Percentiles rank a stretch among this genome's conserved stretches.
phyloP scores from a whole-genome alignment of 495 filamentous ascomycete species.

The Aspergillus funiculosus region DNA sequence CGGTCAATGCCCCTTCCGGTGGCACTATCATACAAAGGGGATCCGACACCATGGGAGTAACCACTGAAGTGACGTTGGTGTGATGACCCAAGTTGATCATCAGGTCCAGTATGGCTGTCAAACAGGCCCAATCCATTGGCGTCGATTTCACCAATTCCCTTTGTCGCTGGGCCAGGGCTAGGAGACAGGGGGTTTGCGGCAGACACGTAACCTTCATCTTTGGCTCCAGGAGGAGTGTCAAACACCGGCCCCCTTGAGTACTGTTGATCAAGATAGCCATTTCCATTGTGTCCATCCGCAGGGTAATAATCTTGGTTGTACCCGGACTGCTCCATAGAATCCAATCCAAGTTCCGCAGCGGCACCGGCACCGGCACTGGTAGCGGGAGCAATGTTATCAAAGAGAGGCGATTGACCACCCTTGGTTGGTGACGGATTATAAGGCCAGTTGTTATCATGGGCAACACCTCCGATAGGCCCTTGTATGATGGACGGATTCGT shows the following conservation, averaged over 20 bases:
- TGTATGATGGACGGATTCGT: constrained; percentile 76
- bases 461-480: constrained; percentile 48
- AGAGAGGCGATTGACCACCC: constrained; percentile 36
- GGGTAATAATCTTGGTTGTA: constrained; percentile 40
- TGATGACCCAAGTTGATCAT: constrained; percentile 52
- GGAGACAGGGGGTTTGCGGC: constrained; percentile 64
- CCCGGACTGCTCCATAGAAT: constrained; percentile 24
- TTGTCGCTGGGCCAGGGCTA: constrained; percentile 55
- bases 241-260: constrained; percentile 33
- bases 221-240: constrained; percentile 42
- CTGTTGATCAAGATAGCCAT: constrained; percentile 32
- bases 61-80: constrained; percentile 74
- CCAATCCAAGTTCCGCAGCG: constrained; percentile 27
- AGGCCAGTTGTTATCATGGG: constrained; percentile 47
- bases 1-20: constrained; percentile 84
- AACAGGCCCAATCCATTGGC: constrained; percentile 50
- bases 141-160: constrained; percentile 54
- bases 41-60: constrained; percentile 72
- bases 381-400: constrained; percentile 40
- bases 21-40: constrained; percentile 84
- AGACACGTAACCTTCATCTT: constrained; percentile 90
- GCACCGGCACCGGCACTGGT: constrained; percentile 45
- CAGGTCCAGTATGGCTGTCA: constrained; percentile 56
- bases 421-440: constrained; percentile 46
- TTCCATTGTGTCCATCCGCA: constrained; percentile 31